Evolutionary conservation across 2,329 filamentous ascomycete species (phyloP), one percentile per base, ranked within the genome.

Genomic region (Anthostomella pinea): DNA sequence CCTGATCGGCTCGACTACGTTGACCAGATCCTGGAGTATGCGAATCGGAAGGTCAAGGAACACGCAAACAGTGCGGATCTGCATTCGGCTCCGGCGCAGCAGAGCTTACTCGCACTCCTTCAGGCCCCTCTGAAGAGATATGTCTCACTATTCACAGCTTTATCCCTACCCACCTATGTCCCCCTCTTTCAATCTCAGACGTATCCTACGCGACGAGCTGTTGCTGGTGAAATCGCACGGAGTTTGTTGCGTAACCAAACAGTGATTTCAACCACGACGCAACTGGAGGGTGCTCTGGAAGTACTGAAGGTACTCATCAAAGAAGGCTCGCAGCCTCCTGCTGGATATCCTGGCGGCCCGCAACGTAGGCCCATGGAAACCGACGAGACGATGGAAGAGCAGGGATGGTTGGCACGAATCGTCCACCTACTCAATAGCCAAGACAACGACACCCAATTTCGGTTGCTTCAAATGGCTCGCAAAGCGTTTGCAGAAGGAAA

Each of bases 361-460:
- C 86, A 91, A 56, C 75, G 87, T 46, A 81, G 88, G 44, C 78
- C 69, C 0, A 61, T 76, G 30, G 94, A 98, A 69, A 97, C 93
- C 1, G 93, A 98, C 45, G 94, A 98, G 68, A 97, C 91, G 0
- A 81, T 97, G 56, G 91, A 98, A 64, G 93, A 98, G 66, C 93
- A 98, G 70, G 93, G 93, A 33, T 96, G 89, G 89, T 73, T 98
- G 35, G 93, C 93, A 22, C 79, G 93, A 52, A 83, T 98, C 57
- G 81, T 96, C 13, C 93, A 98, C 65, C 71, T 96, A 38, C 79
- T 98, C 34, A 75, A 87, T 39, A 85, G 81, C 28, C 73, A 87
- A 22, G 79, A 94, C 58, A 97, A 97, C 56, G 88, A 95, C 53
- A 94, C 85, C 1, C 93, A 98, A 60, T 93, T 95, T 67, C 88